Percentiles rank a stretch among this genome's conserved stretches.
Evolutionary conservation across 164 flowering plant genomes (phyloP).

Genomic region (Paratinospora sagittata): DNA sequence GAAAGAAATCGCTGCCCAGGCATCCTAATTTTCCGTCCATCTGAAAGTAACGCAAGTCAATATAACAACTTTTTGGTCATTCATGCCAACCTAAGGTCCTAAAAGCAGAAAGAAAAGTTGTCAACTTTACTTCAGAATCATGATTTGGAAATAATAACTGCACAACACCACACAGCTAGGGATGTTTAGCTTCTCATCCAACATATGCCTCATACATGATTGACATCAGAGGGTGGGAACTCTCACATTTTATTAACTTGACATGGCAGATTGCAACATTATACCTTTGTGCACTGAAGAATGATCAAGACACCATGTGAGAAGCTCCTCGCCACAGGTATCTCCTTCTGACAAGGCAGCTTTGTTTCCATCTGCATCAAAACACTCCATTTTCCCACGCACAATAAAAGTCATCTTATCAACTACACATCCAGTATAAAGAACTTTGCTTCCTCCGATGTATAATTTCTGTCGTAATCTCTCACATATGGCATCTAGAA

Average conservation of each 20-base stretch:
- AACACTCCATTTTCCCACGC: conserved; percentile 58
- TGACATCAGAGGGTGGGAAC: too few species aligned
- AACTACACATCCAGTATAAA: conserved; percentile 41
- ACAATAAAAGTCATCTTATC: conserved; percentile 68
- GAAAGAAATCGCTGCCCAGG: conserved; percentile 44
- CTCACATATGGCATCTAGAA: conserved; percentile 70
- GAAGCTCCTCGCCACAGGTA: conserved; percentile 87
- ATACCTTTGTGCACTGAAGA: conserved; percentile 53
- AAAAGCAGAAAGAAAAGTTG: background rate
- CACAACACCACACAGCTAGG: too few species aligned
- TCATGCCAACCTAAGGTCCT: background rate
- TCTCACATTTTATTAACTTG: background rate
- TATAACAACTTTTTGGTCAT: background rate
- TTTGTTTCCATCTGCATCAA: conserved; percentile 35
- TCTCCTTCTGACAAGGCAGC: conserved; percentile 57
- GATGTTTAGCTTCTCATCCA: background rate
- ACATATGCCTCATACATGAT: background rate
- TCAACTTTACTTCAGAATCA: conserved; percentile 1
- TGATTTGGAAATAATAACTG: too few species aligned
- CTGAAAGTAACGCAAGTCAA: conserved; percentile 25
- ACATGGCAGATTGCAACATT: background rate
- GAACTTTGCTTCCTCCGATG: conserved; percentile 53
- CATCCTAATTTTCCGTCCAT: conserved; percentile 28
- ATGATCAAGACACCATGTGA: conserved; percentile 77
- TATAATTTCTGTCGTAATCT: conserved; percentile 60